Conservation (phyloP, 768 basidiomycete genomes). For the Cubamyces sp. region DNA sequence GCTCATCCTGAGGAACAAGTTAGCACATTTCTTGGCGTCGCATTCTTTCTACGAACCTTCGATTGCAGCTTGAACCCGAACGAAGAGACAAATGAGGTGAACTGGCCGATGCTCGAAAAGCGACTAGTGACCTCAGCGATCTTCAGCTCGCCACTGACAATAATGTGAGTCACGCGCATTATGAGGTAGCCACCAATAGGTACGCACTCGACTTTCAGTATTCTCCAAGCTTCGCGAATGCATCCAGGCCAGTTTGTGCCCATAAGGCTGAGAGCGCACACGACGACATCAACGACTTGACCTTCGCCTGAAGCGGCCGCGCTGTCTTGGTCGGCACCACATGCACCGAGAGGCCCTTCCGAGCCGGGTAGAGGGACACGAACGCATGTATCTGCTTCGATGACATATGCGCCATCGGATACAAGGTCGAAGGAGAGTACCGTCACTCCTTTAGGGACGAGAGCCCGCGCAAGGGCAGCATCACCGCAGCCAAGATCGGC, state of each 20-base stretch:
- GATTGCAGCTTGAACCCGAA: conserved; percentile 64
- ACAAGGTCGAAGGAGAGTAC: conserved; percentile 84
- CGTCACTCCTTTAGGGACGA: conserved; percentile 68
- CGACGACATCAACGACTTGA: conserved; percentile 86
- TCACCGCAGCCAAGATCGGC: conserved; percentile 97
- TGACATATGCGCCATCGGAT: conserved; percentile 72
- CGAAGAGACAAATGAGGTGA: conserved; percentile 60
- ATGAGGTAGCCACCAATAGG: conserved; percentile 5
- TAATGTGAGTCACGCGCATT: conserved; percentile 16
- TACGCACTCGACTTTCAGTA: conserved; percentile 80
- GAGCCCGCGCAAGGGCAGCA: conserved; percentile 77
- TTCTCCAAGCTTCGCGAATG: conserved; percentile 86
- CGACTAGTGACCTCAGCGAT: conserved; percentile 91
- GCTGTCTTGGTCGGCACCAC: conserved; percentile 39
- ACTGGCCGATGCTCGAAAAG: conserved; percentile 69
- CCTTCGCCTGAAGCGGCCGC: conserved; percentile 50
- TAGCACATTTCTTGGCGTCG: not conserved
- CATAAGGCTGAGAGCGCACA: conserved; percentile 97
- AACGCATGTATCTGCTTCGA: conserved; percentile 88
- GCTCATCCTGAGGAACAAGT: conserved; percentile 59
- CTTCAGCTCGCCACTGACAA: conserved; percentile 72
- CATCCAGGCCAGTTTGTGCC: conserved; percentile 94
- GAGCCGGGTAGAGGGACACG: conserved; percentile 86
- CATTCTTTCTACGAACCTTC: not conserved
- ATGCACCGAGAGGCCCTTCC: conserved; percentile 36